Base-by-base conservation (phyloP, 169 alveolate genomes). In the Eimeria acervulina region DNA sequence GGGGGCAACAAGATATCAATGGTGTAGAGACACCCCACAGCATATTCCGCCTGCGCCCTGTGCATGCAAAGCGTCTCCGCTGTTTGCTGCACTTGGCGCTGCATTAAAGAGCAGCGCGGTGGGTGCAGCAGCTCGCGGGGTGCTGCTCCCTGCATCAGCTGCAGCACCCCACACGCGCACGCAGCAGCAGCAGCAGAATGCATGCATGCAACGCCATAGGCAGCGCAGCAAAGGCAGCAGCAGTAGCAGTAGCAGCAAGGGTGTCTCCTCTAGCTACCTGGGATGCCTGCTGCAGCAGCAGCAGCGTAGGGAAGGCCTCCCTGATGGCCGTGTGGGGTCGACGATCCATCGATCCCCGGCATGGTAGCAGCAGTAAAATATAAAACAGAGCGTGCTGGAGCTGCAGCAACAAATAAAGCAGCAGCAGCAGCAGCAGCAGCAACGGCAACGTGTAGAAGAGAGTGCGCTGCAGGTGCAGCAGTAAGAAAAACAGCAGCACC, bases 211-310 rank as follows among this genome's bases (percentile, higher is more conserved):
- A 19, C 66, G 15, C 26, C 66, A 55, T 10, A 10, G 15, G 66
- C 66, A 55, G 66, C 5, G 66, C 26, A 55, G 66, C 66, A 55
- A 19, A 7, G 26, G 66, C 26, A 55, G 87, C 87, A 76, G 59
- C 87, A 76, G 87, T 59, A 38, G 87, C 87, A 42, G 59, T n/a
- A 38, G 87, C 87, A 76, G n/a, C 36, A 10, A 68, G 47, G 38
- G 23, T 23, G 38, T 26, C 51, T 15, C 33, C 55, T 38, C 52
- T 33, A 28, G 8, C n/a, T 31, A 76, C 61, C 87, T 76, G 87
- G 8, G 61, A 23, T 21, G 87, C 87, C 87, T 76, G 87, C 87
- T 76, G 87, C 87, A 76, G 87, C 87, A 76, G 52, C 87, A 38
- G 87, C 87, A 76, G 87, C 15, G 87, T 38, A 7, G 87, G 87